phyloP scores from a whole-genome alignment of 1,139 yeast genomes.

The Geotrichum aggregatum region DNA sequence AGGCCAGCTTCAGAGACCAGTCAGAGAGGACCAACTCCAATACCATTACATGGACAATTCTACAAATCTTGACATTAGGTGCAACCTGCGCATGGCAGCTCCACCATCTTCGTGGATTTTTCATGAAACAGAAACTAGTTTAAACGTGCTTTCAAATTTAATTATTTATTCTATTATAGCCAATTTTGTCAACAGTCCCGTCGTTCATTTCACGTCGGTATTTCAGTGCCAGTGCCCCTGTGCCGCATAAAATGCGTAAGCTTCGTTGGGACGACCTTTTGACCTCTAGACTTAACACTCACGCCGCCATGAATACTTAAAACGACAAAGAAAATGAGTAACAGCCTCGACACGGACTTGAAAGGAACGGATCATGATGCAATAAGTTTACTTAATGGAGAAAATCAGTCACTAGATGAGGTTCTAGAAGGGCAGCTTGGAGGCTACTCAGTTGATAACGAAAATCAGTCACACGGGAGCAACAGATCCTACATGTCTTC shows the following conservation, averaged over 20 bases:
- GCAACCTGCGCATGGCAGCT: slow-evolving; percentile 66
- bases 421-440: too few relatives aligned
- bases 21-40: slow-evolving; percentile 62
- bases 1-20: slow-evolving; percentile 61
- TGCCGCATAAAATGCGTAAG: too few relatives aligned
- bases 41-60: slow-evolving; percentile 61
- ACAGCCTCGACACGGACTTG: neutral
- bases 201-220: too few relatives aligned
- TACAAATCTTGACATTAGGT: slow-evolving; percentile 56
- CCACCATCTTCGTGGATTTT: slow-evolving; percentile 57
- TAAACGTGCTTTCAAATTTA: slow-evolving; percentile 29
- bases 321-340: too few relatives aligned
- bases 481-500: neutral
- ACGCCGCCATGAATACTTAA: too few relatives aligned
- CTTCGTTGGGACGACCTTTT: too few relatives aligned
- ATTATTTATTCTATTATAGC: too few relatives aligned
- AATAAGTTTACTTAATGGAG: neutral
- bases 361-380: neutral
- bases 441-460: neutral
- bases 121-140: slow-evolving; percentile 61
- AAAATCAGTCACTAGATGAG: too few relatives aligned
- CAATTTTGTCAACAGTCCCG: too few relatives aligned
- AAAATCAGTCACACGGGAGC: neutral
- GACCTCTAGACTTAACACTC: too few relatives aligned
- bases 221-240: too few relatives aligned